Base-by-base conservation (phyloP, 192 early-diverging fungal genomes). In the Linnemannia schmuckeri region DNA sequence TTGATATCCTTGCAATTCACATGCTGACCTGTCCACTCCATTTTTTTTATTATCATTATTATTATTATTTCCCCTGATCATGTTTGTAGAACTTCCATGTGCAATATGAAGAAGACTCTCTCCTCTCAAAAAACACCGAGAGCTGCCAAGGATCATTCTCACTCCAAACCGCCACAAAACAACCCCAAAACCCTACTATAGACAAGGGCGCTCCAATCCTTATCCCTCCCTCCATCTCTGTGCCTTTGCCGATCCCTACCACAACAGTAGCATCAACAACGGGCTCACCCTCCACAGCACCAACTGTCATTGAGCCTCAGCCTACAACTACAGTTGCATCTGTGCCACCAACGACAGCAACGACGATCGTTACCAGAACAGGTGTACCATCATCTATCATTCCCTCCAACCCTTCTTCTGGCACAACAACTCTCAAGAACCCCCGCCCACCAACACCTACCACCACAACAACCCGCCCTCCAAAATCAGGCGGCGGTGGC, bases 41-140 rank as follows among this genome's bases (percentile, higher is more conserved):
- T 10, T 17, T 27, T 17, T 57, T 46, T 27, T 13, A 40, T 72
- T 57, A n/a, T n/a, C n/a, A n/a, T n/a, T n/a, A n/a, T n/a, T n/a
- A n/a, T n/a, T n/a, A n/a, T n/a, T n/a, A n/a, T n/a, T n/a, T n/a
- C n/a, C n/a, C n/a, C 55, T 33, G 2, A n/a, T 35, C 37, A 9
- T 7, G 33, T 5, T 66, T 20, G 37, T 55, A 82, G 81, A 72
- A 2, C 20, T 82, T 82, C 17, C 41, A 77, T 68, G 20, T 82
- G 0, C 37, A 77, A 70, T 82, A 77, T 24, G 40, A 47, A n/a
- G 42, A 47, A 22, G 38, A 75, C 17, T n/a, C 41, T 8, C 40
- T 77, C 15, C 42, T 72, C 3, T 27, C 24, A 20, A 1, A 30
- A 18, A 33, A 69, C 5, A 22, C 47, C 27, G 75, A 70, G 5